Percentiles rank a stretch among this genome's conserved stretches.
Conservation (phyloP, 257 asterid genomes). For the Solanum ahanhuiri region DNA sequence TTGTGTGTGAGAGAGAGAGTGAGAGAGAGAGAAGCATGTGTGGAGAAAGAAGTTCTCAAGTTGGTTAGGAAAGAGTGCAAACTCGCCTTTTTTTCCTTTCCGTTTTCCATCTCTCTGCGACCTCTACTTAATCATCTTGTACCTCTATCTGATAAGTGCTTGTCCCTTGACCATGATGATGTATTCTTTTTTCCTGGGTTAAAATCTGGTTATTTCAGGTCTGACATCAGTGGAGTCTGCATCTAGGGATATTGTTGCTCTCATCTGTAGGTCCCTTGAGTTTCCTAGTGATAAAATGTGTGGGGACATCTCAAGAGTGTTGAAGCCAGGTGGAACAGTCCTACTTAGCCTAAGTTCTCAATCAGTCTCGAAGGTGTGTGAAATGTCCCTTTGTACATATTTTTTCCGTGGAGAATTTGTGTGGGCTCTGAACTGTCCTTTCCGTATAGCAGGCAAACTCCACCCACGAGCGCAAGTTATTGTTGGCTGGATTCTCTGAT, state of each 20-base stretch:
- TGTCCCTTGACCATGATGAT: not conserved
- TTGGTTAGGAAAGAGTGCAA: not conserved
- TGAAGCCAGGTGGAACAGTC: conserved; percentile 70
- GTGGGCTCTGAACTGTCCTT: not conserved
- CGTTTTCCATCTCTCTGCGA: not conserved
- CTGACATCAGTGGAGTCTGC: conserved; percentile 43
- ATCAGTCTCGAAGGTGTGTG: conserved; percentile 15
- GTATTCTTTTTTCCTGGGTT: not conserved
- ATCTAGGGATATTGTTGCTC: conserved; percentile 36
- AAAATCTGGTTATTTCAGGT: conserved; percentile 27
- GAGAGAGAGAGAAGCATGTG: not conserved
- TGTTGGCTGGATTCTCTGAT: conserved; percentile 78
- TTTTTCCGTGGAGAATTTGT: not conserved
- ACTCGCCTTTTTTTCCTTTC: not conserved
- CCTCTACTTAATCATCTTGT: not conserved
- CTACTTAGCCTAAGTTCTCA: conserved; percentile 32
- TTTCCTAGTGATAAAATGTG: conserved; percentile 46
- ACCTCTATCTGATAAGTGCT: not conserved
- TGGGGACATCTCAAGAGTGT: conserved; percentile 37
- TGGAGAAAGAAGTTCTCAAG: not conserved
- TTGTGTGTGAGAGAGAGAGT: not conserved
- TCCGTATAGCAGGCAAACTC: conserved; percentile 38
- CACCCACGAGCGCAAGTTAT: conserved; percentile 56
- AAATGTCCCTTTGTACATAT: not conserved
- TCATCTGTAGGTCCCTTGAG: conserved; percentile 41